Evolutionary conservation across 129 eudicot genomes (phyloP).

Genomic region (Erigeron canadensis): DNA sequence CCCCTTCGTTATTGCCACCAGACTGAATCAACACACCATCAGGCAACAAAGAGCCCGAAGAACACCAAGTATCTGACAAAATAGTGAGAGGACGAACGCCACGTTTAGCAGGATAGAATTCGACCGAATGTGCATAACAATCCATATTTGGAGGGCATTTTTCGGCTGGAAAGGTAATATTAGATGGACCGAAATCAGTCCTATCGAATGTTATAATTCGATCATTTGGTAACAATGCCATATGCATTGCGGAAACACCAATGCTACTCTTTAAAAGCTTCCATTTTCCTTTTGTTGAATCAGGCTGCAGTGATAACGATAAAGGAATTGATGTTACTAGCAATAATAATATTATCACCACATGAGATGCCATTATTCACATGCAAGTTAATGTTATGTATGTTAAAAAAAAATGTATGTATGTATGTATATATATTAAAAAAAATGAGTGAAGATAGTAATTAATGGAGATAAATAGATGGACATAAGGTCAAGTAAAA

Average conservation of each 20-base stretch:
- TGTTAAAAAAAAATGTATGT: too few species aligned
- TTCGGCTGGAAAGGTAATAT: conserved; percentile 32
- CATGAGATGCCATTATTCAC: conserved; percentile 16
- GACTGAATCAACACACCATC: conserved; percentile 47
- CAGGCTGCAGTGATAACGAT: conserved; percentile 1
- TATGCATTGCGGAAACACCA: conserved; percentile 61
- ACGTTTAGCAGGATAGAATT: conserved; percentile 34
- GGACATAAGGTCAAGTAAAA: conserved; percentile 27
- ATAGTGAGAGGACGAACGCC: conserved; percentile 45
- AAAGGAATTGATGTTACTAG: background rate
- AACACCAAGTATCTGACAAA: conserved; percentile 50
- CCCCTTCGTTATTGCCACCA: conserved; percentile 44
- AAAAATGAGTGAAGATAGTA: background rate
- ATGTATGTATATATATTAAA: too few species aligned
- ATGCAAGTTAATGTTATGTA: too few species aligned
- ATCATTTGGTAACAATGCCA: conserved; percentile 47
- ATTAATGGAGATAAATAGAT: background rate
- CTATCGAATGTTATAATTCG: conserved; percentile 49
- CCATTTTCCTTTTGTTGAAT: conserved; percentile 41
- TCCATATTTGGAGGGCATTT: conserved; percentile 33
- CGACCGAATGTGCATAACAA: conserved; percentile 50
- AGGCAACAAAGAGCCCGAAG: conserved; percentile 44
- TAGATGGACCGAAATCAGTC: conserved; percentile 47
- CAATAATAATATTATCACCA: conserved; percentile 16
- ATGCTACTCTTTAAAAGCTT: conserved; percentile 37